Evolutionary conservation across 2,329 filamentous ascomycete species (phyloP), one percentile per base, ranked within the genome.

Genomic region (Aspergillus pseudoviridinutans): DNA sequence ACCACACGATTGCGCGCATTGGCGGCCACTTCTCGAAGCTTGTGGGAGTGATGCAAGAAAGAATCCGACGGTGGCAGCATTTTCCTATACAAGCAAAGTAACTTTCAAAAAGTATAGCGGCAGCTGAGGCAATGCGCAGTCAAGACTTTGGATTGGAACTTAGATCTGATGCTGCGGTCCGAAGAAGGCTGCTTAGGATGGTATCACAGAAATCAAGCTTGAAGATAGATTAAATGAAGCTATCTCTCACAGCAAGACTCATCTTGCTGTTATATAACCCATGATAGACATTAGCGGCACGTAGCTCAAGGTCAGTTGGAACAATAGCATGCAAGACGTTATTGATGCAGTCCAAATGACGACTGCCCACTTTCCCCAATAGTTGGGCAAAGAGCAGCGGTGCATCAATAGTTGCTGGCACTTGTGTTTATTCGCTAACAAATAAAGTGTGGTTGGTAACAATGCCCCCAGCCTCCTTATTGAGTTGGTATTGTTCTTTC

Each of bases 1-100:
- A 27, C 42, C 29, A 57, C 51, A 10, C 58, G 55, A n/a, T 54
- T 58, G 20, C 58, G 61, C 49, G 66, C 50, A 46, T 58, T 64
- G 46, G 62, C 60, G 20, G 62, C 53, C 20, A 58, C 59, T 52
- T 68, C 67, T 12, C 63, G 62, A 22, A 69, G 63, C 54, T 71
- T 72, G 41, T 65, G 63, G 44, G 57, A 60, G n/a, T 68, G 66
- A 24, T 72, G 66, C 22, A 61, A 59, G 29, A 70, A 55, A 22
- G 64, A 64, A 29, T 71, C 66, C n/a, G 66, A 67, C 35, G 67
- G 65, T n/a, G 68, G 68, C 22, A 64, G 51, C 68, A 73, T 72
- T 28, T 47, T 47, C 17, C 8, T 47, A 27, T 47, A 46, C n/a
- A 24, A 46, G 42, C 22, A 10, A 20, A 46, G 17, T 20, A 10